Percentiles rank a stretch among this genome's conserved stretches.
phyloP scores from a whole-genome alignment of 441 rosid species.

The Arabidopsis lyrata region DNA sequence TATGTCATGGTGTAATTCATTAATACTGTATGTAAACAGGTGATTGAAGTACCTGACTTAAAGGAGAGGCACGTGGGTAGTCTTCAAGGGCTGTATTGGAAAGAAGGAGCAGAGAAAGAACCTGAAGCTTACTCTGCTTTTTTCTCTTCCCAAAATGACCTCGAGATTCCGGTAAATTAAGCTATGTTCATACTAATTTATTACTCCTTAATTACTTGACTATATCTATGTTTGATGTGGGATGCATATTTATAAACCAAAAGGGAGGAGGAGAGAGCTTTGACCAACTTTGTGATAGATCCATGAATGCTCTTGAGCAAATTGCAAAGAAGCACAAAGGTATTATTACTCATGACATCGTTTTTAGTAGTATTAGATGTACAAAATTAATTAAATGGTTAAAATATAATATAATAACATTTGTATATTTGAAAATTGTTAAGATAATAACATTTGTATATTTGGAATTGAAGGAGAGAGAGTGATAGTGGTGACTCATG shows the following conservation, averaged over 20 bases:
- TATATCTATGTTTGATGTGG: neutral
- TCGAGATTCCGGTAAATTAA: slow-evolving; percentile 46
- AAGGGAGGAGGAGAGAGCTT: slow-evolving; percentile 66
- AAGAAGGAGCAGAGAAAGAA: slow-evolving; percentile 44
- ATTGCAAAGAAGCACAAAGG: slow-evolving; percentile 58
- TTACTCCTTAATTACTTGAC: neutral
- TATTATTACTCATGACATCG: neutral
- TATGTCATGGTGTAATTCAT: neutral
- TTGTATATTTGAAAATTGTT: slow-evolving; percentile 26
- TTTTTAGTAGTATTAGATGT: neutral
- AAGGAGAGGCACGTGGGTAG: slow-evolving; percentile 53
- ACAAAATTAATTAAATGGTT: neutral
- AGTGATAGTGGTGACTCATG: slow-evolving; percentile 57
- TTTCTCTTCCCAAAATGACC: slow-evolving; percentile 48
- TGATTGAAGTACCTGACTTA: slow-evolving; percentile 43
- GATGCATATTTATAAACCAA: neutral
- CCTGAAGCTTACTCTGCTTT: slow-evolving; percentile 48
- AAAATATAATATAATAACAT: neutral
- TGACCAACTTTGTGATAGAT: slow-evolving; percentile 55
- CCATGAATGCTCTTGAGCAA: slow-evolving; percentile 50
- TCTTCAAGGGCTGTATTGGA: slow-evolving; percentile 46
- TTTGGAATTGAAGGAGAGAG: slow-evolving; percentile 47
- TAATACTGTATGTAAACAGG: slow-evolving; percentile 26
- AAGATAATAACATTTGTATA: neutral
- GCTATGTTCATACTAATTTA: neutral